These are phyloP conservation scores for Jaapia argillacea DNA, from an alignment of 768 basidiomycete species.

Conservation along the genomic window DNA sequence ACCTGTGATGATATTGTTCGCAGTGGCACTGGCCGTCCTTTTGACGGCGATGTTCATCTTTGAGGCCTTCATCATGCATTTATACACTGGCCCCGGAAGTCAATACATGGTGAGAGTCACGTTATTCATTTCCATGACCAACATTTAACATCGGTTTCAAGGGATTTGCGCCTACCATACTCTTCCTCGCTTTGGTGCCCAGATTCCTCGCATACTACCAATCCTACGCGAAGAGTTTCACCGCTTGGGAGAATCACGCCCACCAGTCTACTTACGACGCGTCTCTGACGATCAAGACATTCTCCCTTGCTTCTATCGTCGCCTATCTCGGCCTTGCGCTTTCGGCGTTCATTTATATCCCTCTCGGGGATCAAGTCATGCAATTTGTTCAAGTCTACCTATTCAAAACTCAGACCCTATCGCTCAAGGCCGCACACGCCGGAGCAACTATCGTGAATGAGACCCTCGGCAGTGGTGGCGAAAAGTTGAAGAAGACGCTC, in stretches of 20 bases:
- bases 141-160: slow-evolving; percentile 15
- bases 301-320: slow-evolving; percentile 79
- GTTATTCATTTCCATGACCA: not conserved
- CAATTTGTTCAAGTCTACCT: slow-evolving; percentile 26
- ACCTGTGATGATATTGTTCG: slow-evolving; percentile 69
- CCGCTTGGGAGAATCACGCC: slow-evolving; percentile 87
- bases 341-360: slow-evolving; percentile 93
- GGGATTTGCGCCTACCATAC: slow-evolving; percentile 74
- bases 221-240: slow-evolving; percentile 53
- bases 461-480: slow-evolving; percentile 21
- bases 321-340: slow-evolving; percentile 88
- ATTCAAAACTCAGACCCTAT: slow-evolving; percentile 10
- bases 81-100: slow-evolving; percentile 85
- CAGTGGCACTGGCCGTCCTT: slow-evolving; percentile 53
- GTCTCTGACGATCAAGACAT: slow-evolving; percentile 85
- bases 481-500: slow-evolving; percentile 12
- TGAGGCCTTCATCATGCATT: slow-evolving; percentile 81
- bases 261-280: slow-evolving; percentile 68
- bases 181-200: slow-evolving; percentile 78
- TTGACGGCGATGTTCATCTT: slow-evolving; percentile 78
- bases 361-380: slow-evolving; percentile 85
- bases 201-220: slow-evolving; percentile 69
- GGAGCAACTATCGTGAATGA: slow-evolving; percentile 15
- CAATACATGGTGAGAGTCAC: slow-evolving; percentile 56
- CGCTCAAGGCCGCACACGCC: slow-evolving; percentile 11